A percentile compares a stretch with the other conserved stretches of the same genome.
Evolutionary conservation across 805 yeast species (phyloP).

Genomic region (Saccharomycopsis sp.): DNA sequence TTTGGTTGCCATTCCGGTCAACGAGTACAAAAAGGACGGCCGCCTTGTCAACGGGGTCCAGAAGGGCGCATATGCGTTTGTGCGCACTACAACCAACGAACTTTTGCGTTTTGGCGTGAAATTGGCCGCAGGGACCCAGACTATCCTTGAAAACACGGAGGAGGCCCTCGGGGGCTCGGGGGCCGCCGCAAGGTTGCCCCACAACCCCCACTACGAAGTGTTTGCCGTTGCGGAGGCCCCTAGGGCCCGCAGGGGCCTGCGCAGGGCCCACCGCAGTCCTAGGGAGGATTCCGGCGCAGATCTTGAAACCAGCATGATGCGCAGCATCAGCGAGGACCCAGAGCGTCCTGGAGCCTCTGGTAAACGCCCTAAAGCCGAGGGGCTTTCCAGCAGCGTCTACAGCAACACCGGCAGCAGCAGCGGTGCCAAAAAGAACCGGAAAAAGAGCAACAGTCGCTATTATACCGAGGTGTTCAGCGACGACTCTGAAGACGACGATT

Average conservation of each 20-base stretch:
- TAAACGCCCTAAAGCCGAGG: neutral
- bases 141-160: constrained; percentile 71
- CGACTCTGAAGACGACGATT: constrained; percentile 25
- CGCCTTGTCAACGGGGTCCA: constrained; percentile 61
- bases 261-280: too few relatives aligned
- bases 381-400: neutral
- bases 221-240: neutral
- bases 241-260: too few relatives aligned
- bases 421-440: neutral
- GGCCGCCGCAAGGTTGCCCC: constrained; percentile 36
- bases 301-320: neutral
- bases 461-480: constrained; percentile 22
- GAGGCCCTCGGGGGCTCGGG: constrained; percentile 74
- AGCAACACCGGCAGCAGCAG: neutral
- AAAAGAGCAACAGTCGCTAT: constrained; percentile 6
- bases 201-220: constrained; percentile 17
- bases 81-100: constrained; percentile 75
- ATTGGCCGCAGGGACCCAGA: constrained; percentile 83
- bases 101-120: constrained; percentile 76
- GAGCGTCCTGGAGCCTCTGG: neutral
- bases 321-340: neutral
- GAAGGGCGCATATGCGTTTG: constrained; percentile 67
- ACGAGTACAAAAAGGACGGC: constrained; percentile 71
- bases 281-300: too few relatives aligned
- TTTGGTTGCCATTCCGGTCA: constrained; percentile 63